Percentiles rank a stretch among this genome's conserved stretches.
These are phyloP conservation scores for Gamarada debralockiae DNA, from an alignment of 495 filamentous ascomycete species.

Conservation along the genomic window DNA sequence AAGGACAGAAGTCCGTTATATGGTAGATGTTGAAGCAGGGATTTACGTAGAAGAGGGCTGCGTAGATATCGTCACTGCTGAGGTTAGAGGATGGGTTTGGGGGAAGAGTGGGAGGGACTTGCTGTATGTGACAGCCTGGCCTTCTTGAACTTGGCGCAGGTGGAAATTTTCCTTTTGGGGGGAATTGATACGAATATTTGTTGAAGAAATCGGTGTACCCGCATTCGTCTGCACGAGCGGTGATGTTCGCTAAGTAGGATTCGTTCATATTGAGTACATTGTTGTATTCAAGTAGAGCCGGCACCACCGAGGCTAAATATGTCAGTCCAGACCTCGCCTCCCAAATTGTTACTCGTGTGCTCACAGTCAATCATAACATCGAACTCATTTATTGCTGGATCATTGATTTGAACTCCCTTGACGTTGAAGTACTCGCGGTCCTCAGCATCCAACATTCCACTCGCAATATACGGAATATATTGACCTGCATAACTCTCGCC, in stretches of 20 bases:
- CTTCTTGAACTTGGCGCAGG: constrained; percentile 21
- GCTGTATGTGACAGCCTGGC: constrained; percentile 56
- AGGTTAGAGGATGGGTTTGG: no score
- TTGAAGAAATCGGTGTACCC: constrained; percentile 62
- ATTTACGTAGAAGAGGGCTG: constrained; percentile 57
- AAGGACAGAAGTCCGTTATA: constrained; percentile 67
- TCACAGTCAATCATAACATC: constrained; percentile 11
- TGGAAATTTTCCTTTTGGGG: constrained; percentile 59
- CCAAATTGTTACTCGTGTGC: neutral
- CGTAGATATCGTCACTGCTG: constrained; percentile 47
- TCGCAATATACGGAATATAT: constrained; percentile 78
- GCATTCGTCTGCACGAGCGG: constrained; percentile 43
- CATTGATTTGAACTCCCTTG: constrained; percentile 62
- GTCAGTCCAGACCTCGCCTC: neutral
- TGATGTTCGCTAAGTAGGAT: constrained; percentile 11
- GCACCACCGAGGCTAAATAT: constrained; percentile 2
- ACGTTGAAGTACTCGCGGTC: constrained; percentile 65
- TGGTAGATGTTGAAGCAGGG: constrained; percentile 83
- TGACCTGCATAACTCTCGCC: constrained; percentile 71
- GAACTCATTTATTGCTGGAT: constrained; percentile 39
- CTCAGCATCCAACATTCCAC: constrained; percentile 64
- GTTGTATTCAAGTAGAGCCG: constrained; percentile 11
- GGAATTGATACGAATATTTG: constrained; percentile 56
- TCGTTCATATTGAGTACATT: constrained; percentile 20
- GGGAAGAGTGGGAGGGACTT: no score